Percentiles rank a stretch among this genome's conserved stretches.
Evolutionary conservation across 805 yeast species (phyloP).

Genomic region (Starmera amethionina): DNA sequence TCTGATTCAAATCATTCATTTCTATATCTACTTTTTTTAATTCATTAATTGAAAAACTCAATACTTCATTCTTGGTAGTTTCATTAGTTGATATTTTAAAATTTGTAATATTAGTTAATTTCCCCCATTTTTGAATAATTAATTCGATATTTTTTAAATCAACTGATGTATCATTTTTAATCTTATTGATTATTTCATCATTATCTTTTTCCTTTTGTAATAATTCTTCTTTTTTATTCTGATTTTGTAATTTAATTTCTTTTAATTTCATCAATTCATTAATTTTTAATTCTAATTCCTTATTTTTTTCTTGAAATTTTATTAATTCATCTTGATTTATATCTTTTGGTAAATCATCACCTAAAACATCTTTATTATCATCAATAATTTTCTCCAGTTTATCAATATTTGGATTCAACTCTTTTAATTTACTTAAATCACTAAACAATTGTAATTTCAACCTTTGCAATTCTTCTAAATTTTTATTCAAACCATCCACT

Average conservation of each 20-base stretch:
- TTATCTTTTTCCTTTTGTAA: too few relatives aligned
- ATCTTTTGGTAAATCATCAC: background rate
- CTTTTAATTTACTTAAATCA: background rate
- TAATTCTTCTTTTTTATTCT: too few relatives aligned
- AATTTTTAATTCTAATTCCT: background rate
- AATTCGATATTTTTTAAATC: slow-evolving; percentile 4
- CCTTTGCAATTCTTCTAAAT: background rate
- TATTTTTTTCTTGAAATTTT: background rate
- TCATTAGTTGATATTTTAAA: slow-evolving; percentile 4
- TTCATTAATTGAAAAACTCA: background rate
- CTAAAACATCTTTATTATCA: slow-evolving; percentile 2
- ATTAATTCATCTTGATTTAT: background rate
- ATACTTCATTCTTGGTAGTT: background rate
- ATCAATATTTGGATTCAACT: background rate
- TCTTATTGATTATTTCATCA: background rate
- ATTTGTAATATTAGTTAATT: slow-evolving; percentile 2
- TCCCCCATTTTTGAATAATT: slow-evolving; percentile 6
- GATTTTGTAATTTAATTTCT: background rate
- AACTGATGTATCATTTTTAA: slow-evolving; percentile 2
- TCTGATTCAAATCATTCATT: too few relatives aligned
- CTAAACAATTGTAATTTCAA: background rate
- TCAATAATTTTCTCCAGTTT: background rate
- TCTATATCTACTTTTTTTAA: too few relatives aligned
- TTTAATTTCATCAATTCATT: slow-evolving; percentile 4
- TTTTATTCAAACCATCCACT: slow-evolving; percentile 1